Conservation (phyloP, 2,329 filamentous ascomycete species). For the Diplodia seriata region DNA sequence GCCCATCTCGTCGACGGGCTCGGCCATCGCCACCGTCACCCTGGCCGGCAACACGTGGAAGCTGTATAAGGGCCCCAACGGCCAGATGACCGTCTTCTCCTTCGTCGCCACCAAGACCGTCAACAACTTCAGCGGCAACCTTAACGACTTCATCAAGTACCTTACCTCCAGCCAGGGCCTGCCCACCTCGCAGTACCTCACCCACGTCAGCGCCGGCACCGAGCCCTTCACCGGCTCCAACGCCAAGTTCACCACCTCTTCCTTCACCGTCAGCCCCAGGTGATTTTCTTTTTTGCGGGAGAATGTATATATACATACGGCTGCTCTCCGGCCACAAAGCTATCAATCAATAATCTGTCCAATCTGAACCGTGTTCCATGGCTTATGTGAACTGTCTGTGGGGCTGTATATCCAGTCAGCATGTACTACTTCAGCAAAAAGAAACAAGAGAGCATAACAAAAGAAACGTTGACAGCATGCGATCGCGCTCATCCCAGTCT, state of each 20-base stretch:
- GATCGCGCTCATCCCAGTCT: too few relatives aligned
- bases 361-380: too few relatives aligned
- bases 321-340: too few relatives aligned
- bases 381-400: too few relatives aligned
- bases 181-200: slow-evolving; percentile 59
- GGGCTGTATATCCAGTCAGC: too few relatives aligned
- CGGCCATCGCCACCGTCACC: slow-evolving; percentile 60
- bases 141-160: slow-evolving; percentile 65
- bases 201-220: slow-evolving; percentile 62
- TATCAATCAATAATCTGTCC: too few relatives aligned
- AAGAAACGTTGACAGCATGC: too few relatives aligned
- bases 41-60: slow-evolving; percentile 63
- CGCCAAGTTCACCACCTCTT: slow-evolving; percentile 53
- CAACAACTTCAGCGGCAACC: slow-evolving; percentile 63
- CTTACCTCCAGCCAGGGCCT: slow-evolving; percentile 59
- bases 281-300: background rate
- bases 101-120: slow-evolving; percentile 60
- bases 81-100: slow-evolving; percentile 65
- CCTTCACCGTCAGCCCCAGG: slow-evolving; percentile 41
- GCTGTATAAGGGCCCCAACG: slow-evolving; percentile 66
- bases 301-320: too few relatives aligned
- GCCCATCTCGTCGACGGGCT: slow-evolving; percentile 64
- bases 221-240: slow-evolving; percentile 62
- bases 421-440: too few relatives aligned
- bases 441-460: too few relatives aligned